Evolutionary conservation across 2,329 filamentous ascomycete genomes (phyloP), one percentile per base, ranked within the genome.

Genomic region (Paracorniculantispora psalliotae): DNA sequence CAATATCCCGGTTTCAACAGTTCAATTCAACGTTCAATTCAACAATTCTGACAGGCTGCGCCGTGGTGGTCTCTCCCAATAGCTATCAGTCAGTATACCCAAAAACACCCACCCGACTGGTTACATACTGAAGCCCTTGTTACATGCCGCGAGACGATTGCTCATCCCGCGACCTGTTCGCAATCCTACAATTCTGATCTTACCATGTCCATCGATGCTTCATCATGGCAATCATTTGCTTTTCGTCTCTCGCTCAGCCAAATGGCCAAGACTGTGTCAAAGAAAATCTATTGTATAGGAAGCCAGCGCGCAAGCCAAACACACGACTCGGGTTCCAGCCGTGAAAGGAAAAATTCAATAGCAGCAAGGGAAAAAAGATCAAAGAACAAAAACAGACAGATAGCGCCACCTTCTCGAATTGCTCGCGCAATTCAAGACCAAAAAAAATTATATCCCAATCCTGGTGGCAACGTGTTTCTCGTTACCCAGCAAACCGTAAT

Each of bases 321-420:
- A 19, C n/a, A 44, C 9, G 47, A n/a, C 35, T 15, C 39, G 37
- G 39, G 39, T 21, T 10, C 26, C 57, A 57, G 17, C 43, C 54
- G 26, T 30, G 26, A 10, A 30, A 47, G 43, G 12, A 54, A 48
- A 37, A 35, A 52, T 23, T 49, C 23, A 19, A 48, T 7, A 15
- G 23, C 30, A 30, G 23, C 17, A 41, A 23, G 17, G n/a, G 8
- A 21, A 25, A 37, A 57, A 9, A 35, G 44, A 55, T 41, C 41
- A 5, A 61, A 53, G 50, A 23, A 49, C n/a, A n/a, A n/a, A 57
- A 47, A 21, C 44, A 54, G 53, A 55, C 26, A 57, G 17, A 41
- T 28, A 56, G 57, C 57, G 49, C 57, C 57, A 41, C 33, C 5
- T 41, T n/a, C 41, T 48, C 43, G 23, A 54, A 41, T 33, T n/a